phyloP scores from a whole-genome alignment of 1,284 basidiomycete genomes.

The Ganoderma boninense region DNA sequence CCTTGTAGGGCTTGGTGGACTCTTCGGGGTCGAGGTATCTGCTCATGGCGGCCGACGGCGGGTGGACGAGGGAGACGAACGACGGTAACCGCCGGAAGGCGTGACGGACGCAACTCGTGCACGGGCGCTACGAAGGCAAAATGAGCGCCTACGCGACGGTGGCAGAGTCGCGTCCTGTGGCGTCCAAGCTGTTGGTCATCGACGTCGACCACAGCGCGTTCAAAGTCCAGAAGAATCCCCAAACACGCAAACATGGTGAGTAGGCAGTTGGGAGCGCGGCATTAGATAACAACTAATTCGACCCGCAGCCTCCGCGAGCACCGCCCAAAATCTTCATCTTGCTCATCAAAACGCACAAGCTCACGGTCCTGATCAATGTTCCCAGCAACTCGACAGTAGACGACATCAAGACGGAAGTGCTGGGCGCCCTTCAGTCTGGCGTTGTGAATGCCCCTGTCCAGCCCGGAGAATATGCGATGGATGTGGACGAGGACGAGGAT shows the following conservation, averaged over 20 bases:
- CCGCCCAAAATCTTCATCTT: conserved; percentile 69
- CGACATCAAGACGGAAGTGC: conserved; percentile 65
- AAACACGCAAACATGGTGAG: conserved; percentile 1
- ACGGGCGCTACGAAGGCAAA: conserved; percentile 13
- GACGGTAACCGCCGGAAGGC: conserved; percentile 30
- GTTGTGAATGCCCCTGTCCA: conserved; percentile 40
- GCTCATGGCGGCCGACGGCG: conserved; percentile 54
- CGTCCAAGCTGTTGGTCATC: conserved; percentile 4
- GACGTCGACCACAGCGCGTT: background rate
- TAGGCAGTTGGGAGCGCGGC: background rate
- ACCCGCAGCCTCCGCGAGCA: conserved; percentile 42
- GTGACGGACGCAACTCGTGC: conserved; percentile 26
- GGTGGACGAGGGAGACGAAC: conserved; percentile 23
- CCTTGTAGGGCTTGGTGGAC: conserved; percentile 60
- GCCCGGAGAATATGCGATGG: conserved; percentile 37
- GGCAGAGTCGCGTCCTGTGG: conserved; percentile 15
- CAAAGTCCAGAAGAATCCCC: background rate
- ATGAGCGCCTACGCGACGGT: conserved; percentile 17
- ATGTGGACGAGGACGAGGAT: conserved; percentile 34
- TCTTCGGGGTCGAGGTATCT: conserved; percentile 53
- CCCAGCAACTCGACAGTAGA: conserved; percentile 61
- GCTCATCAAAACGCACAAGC: conserved; percentile 73
- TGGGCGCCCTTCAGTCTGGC: conserved; percentile 64
- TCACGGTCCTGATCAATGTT: conserved; percentile 67
- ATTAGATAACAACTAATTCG: background rate